phyloP scores from a whole-genome alignment of 2,329 filamentous ascomycete species.

The Drechslerella coelobrocha region DNA sequence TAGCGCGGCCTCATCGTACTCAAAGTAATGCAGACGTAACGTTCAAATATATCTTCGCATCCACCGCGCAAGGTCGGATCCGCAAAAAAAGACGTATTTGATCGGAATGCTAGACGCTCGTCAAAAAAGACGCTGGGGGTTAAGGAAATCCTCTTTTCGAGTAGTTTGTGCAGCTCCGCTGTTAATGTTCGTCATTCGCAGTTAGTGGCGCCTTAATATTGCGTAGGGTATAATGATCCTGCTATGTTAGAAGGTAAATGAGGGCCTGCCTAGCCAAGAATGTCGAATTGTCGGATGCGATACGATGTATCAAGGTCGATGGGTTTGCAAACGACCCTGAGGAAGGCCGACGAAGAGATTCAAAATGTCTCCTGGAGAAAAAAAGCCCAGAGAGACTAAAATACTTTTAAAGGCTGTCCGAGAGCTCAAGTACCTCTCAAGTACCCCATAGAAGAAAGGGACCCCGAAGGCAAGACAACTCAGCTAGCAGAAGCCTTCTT shows the following conservation, averaged over 20 bases:
- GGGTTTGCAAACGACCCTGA: neutral
- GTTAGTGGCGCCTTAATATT: slow-evolving; percentile 26
- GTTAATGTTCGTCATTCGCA: slow-evolving; percentile 6
- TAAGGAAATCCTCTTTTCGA: neutral
- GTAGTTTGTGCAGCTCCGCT: neutral
- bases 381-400: slow-evolving; percentile 1
- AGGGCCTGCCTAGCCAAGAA: slow-evolving; percentile 24
- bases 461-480: slow-evolving; percentile 18
- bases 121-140: neutral
- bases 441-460: slow-evolving; percentile 6
- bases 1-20: neutral
- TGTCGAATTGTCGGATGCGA: slow-evolving; percentile 9
- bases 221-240: slow-evolving; percentile 4
- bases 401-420: slow-evolving; percentile 22
- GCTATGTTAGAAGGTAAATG: slow-evolving; percentile 6
- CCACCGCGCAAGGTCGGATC: slow-evolving; percentile 4
- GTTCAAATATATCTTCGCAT: neutral
- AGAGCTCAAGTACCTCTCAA: neutral
- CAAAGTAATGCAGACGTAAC: neutral
- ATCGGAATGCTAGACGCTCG: slow-evolving; percentile 4
- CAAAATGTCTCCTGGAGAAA: slow-evolving; percentile 11
- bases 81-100: neutral
- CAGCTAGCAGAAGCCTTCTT: slow-evolving; percentile 15
- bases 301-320: slow-evolving; percentile 14
- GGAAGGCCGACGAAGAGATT: neutral